Percentiles rank a stretch among this genome's conserved stretches.
Conservation (phyloP, 2,329 filamentous ascomycete species). For the Fusarium algeriense region DNA sequence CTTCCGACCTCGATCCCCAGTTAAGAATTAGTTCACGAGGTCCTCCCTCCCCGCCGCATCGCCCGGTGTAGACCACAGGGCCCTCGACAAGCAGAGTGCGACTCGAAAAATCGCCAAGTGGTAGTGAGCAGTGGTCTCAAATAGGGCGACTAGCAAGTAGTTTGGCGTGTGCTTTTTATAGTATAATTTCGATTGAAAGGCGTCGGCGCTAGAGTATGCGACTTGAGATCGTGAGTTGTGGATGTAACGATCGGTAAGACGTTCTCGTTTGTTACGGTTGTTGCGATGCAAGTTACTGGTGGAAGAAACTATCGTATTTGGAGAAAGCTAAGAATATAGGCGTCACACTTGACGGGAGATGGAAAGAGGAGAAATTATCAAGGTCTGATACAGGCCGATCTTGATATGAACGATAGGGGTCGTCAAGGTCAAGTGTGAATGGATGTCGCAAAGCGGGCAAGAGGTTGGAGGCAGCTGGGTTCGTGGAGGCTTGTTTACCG, state of each 20-base stretch:
- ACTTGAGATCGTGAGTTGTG: slow-evolving; percentile 4
- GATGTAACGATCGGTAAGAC: not conserved
- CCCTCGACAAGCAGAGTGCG: slow-evolving; percentile 38
- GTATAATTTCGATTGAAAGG: not conserved
- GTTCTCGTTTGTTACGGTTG: not conserved
- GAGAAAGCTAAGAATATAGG: not conserved
- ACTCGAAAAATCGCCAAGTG: slow-evolving; percentile 30
- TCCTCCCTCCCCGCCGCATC: slow-evolving; percentile 61
- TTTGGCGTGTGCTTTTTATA: not conserved
- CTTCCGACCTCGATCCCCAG: slow-evolving; percentile 52
- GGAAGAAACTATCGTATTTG: not conserved
- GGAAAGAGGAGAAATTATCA: not conserved
- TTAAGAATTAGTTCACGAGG: slow-evolving; percentile 51
- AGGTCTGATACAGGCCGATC: not conserved
- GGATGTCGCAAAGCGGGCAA: slow-evolving; percentile 33
- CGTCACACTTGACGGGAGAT: not conserved
- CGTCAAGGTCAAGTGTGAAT: slow-evolving; percentile 12
- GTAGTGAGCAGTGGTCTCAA: not conserved
- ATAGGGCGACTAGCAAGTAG: not conserved
- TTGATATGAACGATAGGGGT: slow-evolving; percentile 25
- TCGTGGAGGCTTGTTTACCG: not conserved
- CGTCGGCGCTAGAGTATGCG: not conserved
- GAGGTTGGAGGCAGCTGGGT: slow-evolving; percentile 8
- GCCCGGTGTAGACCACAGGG: slow-evolving; percentile 52
- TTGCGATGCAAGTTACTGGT: slow-evolving; percentile 12